phyloP scores from a whole-genome alignment of 805 yeast genomes.

The Ogataea kodamae region DNA sequence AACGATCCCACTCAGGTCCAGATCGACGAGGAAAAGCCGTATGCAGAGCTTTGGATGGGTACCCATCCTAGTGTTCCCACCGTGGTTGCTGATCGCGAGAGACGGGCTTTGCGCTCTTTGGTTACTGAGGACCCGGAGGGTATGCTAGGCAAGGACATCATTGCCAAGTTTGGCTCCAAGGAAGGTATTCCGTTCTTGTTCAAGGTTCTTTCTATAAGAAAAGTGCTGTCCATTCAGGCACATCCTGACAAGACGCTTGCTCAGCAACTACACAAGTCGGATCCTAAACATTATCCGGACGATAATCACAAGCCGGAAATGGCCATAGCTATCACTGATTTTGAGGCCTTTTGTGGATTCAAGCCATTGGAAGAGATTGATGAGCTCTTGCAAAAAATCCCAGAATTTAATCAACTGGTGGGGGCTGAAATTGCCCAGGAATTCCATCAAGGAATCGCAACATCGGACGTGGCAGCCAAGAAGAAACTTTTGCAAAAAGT shows the following conservation, averaged over 20 bases:
- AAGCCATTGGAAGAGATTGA: conserved; percentile 82
- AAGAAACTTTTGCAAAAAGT: conserved; percentile 67
- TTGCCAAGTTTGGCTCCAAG: conserved; percentile 60
- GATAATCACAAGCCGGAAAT: conserved; percentile 99
- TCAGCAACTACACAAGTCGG: conserved; percentile 66
- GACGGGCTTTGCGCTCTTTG: conserved; percentile 58
- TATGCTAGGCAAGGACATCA: conserved; percentile 56
- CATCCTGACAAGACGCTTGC: conserved; percentile 93
- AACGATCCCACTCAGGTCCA: conserved; percentile 54
- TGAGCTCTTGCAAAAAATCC: conserved; percentile 61
- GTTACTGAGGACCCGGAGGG: conserved; percentile 56
- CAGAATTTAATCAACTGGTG: conserved; percentile 71
- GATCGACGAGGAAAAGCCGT: conserved; percentile 75
- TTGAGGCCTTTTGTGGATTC: conserved; percentile 98
- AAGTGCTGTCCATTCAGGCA: conserved; percentile 94
- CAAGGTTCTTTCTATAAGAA: conserved; percentile 89
- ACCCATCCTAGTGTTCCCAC: conserved; percentile 94
- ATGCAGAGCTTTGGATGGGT: conserved; percentile 99
- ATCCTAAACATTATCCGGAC: conserved; percentile 95
- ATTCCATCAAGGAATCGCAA: conserved; percentile 48
- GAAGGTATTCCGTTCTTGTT: conserved; percentile 86
- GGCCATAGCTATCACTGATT: conserved; percentile 95
- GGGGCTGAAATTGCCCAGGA: conserved; percentile 56
- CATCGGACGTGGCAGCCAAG: conserved; percentile 51
- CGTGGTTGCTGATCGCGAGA: conserved; percentile 47